Conservation (phyloP, 441 rosid genomes). For the Adansonia gregorii region DNA sequence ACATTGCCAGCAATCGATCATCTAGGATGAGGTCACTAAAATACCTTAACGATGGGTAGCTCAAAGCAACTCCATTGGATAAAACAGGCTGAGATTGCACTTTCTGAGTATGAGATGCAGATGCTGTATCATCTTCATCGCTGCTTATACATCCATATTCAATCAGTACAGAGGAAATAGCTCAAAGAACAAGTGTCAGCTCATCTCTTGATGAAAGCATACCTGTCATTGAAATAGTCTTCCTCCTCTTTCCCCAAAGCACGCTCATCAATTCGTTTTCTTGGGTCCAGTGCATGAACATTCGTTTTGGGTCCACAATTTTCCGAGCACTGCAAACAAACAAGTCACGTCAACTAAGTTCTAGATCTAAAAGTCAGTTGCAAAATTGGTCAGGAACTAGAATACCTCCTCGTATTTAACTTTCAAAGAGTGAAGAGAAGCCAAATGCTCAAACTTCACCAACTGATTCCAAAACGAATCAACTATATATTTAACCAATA, state of each 20-base stretch:
- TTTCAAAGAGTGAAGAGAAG: constrained; percentile 76
- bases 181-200: constrained; percentile 10
- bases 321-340: constrained; percentile 77
- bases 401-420: constrained; percentile 95
- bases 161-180: constrained; percentile 30
- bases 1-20: constrained; percentile 12
- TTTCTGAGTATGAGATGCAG: constrained; percentile 69
- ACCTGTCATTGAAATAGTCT: constrained; percentile 98
- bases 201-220: constrained; percentile 22
- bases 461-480: constrained; percentile 90
- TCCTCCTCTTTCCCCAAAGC: constrained; percentile 97
- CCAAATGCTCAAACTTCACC: constrained; percentile 72
- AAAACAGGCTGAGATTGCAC: constrained; percentile 53
- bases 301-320: constrained; percentile 59
- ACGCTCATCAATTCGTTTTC: constrained; percentile 83
- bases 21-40: constrained; percentile 28
- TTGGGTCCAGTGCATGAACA: constrained; percentile 57
- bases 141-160: constrained; percentile 42
- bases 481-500: constrained; percentile 73
- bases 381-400: constrained; percentile 25
- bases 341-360: constrained; percentile 24
- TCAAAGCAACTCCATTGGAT: constrained; percentile 79
- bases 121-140: constrained; percentile 93
- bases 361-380: background rate
- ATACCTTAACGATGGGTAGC: constrained; percentile 66